A percentile compares a stretch with the other conserved stretches of the same genome.
Evolutionary conservation across 2,329 filamentous ascomycete species (phyloP).

Genomic region (Incumbomyces delicatus): DNA sequence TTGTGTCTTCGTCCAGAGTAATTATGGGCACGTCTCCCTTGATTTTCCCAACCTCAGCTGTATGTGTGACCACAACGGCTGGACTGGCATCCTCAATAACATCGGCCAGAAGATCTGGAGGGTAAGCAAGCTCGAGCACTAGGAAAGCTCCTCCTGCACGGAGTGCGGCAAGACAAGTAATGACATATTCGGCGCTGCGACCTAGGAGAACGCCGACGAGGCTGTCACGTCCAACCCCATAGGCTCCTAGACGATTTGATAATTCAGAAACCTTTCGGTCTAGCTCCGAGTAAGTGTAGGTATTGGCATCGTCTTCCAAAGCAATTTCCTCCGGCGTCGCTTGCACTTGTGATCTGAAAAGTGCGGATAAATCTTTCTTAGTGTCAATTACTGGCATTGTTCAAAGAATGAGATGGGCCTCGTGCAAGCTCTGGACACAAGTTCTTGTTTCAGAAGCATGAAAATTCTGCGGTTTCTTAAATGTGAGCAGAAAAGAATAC

Average conservation of each 20-base stretch:
- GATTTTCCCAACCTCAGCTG: constrained; percentile 55
- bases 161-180: constrained; percentile 67
- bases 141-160: constrained; percentile 71
- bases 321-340: constrained; percentile 60
- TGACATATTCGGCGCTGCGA: constrained; percentile 68
- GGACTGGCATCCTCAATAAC: constrained; percentile 68
- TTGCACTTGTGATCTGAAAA: constrained; percentile 60
- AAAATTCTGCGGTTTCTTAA: too few species aligned
- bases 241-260: constrained; percentile 51
- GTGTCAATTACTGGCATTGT: constrained; percentile 59
- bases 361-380: constrained; percentile 60
- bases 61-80: constrained; percentile 59
- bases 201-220: constrained; percentile 67
- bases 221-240: constrained; percentile 62
- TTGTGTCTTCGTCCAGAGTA: constrained; percentile 45
- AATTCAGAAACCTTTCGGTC: constrained; percentile 58
- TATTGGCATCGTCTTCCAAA: constrained; percentile 58
- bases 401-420: background rate
- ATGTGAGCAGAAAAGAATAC: too few species aligned
- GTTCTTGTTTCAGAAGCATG: too few species aligned
- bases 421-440: too few species aligned
- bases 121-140: constrained; percentile 70
- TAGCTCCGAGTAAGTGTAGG: constrained; percentile 64
- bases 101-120: constrained; percentile 61
- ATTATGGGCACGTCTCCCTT: constrained; percentile 55